Conservation (phyloP, 345 rosid genomes). For the Dimocarpus longan region DNA sequence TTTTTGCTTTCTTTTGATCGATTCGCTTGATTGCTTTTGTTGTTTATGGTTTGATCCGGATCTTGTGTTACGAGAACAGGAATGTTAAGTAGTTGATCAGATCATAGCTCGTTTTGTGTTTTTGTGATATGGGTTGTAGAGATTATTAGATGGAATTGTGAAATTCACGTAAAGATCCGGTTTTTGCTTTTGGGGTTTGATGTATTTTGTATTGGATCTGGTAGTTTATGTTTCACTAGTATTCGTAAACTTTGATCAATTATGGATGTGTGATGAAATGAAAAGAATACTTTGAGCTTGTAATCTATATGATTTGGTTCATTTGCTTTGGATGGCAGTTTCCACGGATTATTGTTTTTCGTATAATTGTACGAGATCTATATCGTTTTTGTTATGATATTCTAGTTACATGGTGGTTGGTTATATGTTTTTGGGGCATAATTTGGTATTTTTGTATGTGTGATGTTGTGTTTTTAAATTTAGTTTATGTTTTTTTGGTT, state of each 20-base stretch:
- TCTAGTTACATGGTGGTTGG: background rate
- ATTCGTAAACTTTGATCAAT: background rate
- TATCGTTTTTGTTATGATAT: background rate
- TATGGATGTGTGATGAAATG: background rate
- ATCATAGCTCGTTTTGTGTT: background rate
- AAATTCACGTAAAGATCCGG: slow-evolving; percentile 1
- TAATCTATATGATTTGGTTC: background rate
- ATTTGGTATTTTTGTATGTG: background rate
- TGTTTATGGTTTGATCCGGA: slow-evolving; percentile 23
- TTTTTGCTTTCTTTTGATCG: background rate
- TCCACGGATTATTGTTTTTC: background rate
- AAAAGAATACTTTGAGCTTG: background rate
- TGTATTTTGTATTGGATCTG: slow-evolving; percentile 12
- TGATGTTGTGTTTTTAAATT: background rate
- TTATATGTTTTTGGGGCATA: background rate
- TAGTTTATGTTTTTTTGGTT: background rate
- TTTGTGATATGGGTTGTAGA: background rate
- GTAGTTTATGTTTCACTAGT: background rate
- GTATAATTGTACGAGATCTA: background rate
- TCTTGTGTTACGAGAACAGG: background rate
- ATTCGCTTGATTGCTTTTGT: slow-evolving; percentile 3
- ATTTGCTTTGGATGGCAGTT: background rate
- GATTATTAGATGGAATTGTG: background rate
- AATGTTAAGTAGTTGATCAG: background rate
- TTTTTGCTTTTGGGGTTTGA: background rate